Base-by-base conservation (phyloP, 2,329 filamentous ascomycete species). In the Fusarium circinatum region DNA sequence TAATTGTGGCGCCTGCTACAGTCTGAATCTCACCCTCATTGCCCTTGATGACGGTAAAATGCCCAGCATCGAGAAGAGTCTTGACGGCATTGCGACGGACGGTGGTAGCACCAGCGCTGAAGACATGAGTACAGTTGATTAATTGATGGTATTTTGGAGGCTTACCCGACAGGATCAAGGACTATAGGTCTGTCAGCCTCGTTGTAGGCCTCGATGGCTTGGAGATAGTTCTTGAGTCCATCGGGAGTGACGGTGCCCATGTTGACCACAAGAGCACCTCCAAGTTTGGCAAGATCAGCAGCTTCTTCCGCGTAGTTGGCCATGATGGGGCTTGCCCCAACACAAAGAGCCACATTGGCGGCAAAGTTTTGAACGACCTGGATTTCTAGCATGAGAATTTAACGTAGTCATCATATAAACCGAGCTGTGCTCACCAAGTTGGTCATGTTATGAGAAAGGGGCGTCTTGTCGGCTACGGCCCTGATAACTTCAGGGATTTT, bases 381-480 rank as follows among this genome's bases (percentile, higher is more conserved):
- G 0, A 9, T 20, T 24, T 5, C 13, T 13, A 39, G 5, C 32
- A 26, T 71, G 24, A 73, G 58, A 24, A 57, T 47, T 13, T 14
- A 26, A 26, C n/a, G 20, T 26, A n/a, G 8, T 28, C 15, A 13
- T 17, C 6, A 24, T 38, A 4, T 14, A 20, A 20, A 11, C 3
- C 36, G n/a, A 28, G 41, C 9, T 32, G 9, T 9, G 65, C 79
- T 57, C 72, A 86, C 96, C 59, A 95, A 87, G 81, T 98, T 98
- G 60, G 96, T 98, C 94, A 98, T 98, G 83, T 98, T 98, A 84
- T 98, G 96, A 57, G 93, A 93, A 28, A 98, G 87, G 1, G 95
- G 95, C 64, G 89, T 91, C 48, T 83, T 86, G 6, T 85, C 81
- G 10, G 89, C 89, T 54, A 98, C 88, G 11, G 86, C 85, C 67